Evolutionary conservation across 495 filamentous ascomycete genomes (phyloP).

Genomic region (Cryomyces minteri): DNA sequence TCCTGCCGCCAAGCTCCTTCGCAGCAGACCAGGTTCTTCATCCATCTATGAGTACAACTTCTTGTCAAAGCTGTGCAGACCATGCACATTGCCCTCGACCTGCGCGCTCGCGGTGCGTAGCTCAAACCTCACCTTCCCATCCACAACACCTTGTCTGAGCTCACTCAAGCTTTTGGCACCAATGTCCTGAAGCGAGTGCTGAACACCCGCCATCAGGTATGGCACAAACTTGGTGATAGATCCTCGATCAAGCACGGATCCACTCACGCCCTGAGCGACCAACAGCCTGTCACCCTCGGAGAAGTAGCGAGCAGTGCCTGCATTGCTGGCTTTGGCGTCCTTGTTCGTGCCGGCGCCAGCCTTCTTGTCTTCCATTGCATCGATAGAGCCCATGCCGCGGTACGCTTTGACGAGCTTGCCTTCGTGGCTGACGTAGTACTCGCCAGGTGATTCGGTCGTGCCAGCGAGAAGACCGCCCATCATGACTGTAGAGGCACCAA

Average conservation of each 20-base stretch:
- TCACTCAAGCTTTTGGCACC: slow-evolving; percentile 59
- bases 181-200: slow-evolving; percentile 94
- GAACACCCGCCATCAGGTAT: slow-evolving; percentile 84
- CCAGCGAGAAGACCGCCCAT: slow-evolving; percentile 97
- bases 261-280: slow-evolving; percentile 90
- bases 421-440: slow-evolving; percentile 87
- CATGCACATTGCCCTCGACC: slow-evolving; percentile 88
- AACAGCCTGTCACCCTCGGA: slow-evolving; percentile 87
- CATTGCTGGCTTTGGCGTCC: slow-evolving; percentile 74
- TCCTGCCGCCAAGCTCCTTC: no score
- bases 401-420: slow-evolving; percentile 98
- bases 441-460: slow-evolving; percentile 91
- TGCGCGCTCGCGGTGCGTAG: slow-evolving; percentile 83
- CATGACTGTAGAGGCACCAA: slow-evolving; percentile 94
- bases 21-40: not conserved
- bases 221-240: slow-evolving; percentile 89
- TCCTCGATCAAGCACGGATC: slow-evolving; percentile 49
- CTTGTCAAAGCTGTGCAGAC: slow-evolving; percentile 96
- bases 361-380: slow-evolving; percentile 99
- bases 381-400: slow-evolving; percentile 95
- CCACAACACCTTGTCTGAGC: slow-evolving; percentile 55
- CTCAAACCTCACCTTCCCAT: slow-evolving; percentile 80
- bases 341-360: slow-evolving; percentile 38
- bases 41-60: slow-evolving; percentile 73
- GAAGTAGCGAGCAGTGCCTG: slow-evolving; percentile 95